Percentiles rank a stretch among this genome's conserved stretches.
Conservation (phyloP, 495 filamentous ascomycete genomes). For the Barbatosphaeria neglecta region DNA sequence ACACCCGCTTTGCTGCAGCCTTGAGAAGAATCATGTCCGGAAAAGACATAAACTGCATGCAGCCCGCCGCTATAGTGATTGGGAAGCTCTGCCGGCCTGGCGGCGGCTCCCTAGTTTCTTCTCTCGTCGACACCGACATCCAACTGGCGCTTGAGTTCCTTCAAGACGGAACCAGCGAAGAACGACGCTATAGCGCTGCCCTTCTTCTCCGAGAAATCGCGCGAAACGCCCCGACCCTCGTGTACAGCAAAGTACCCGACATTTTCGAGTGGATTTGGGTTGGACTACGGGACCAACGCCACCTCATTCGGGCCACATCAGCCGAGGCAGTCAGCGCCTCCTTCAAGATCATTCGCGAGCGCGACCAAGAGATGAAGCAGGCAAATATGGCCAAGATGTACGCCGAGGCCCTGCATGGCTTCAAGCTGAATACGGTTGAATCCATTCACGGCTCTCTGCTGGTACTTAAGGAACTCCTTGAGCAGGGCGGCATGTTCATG, state of each 20-base stretch:
- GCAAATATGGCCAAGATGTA: constrained; percentile 81
- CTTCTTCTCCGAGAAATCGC: constrained; percentile 82
- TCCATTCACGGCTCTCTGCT: constrained; percentile 84
- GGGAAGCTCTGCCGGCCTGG: constrained; percentile 85
- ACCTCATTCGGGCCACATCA: constrained; percentile 82
- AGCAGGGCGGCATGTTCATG: constrained; percentile 98
- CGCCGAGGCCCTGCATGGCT: constrained; percentile 64
- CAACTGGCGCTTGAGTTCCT: constrained; percentile 92
- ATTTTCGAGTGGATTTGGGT: constrained; percentile 95
- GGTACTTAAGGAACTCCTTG: constrained; percentile 77
- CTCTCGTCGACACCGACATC: constrained; percentile 92
- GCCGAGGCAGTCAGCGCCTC: constrained; percentile 84
- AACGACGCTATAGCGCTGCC: constrained; percentile 81
- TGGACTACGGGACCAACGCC: constrained; percentile 74
- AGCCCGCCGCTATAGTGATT: constrained; percentile 74
- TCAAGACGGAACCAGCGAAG: constrained; percentile 88
- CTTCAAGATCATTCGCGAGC: constrained; percentile 83
- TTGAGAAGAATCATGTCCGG: constrained; percentile 80
- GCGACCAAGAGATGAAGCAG: constrained; percentile 74
- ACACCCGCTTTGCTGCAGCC: constrained; percentile 80
- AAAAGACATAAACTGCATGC: constrained; percentile 77
- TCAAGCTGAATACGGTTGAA: constrained; percentile 70
- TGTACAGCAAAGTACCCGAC: constrained; percentile 81
- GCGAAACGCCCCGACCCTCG: constrained; percentile 79
- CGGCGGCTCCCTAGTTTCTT: constrained; percentile 87